These are phyloP conservation scores for Barnettozyma wickerhamii DNA, from an alignment of 805 yeast genomes.

Conservation along the genomic window DNA sequence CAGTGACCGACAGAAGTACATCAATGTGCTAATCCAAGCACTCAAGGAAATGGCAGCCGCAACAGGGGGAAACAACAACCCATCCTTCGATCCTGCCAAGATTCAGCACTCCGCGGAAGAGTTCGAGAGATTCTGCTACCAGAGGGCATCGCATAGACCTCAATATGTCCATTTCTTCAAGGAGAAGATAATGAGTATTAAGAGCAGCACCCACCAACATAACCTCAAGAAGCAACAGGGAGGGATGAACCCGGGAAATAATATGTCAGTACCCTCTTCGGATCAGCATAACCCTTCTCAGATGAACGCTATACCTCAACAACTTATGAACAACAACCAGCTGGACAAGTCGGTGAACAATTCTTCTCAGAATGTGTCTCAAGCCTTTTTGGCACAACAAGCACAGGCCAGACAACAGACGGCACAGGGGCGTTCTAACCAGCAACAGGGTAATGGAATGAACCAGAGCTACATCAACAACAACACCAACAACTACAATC, in stretches of 20 bases:
- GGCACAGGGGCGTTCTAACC: slow-evolving; percentile 34
- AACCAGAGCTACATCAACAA: slow-evolving; percentile 6
- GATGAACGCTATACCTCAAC: slow-evolving; percentile 19
- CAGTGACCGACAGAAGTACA: slow-evolving; percentile 23
- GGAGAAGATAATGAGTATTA: slow-evolving; percentile 24
- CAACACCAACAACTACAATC: slow-evolving; percentile 8
- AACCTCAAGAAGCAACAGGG: slow-evolving; percentile 35
- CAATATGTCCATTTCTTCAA: slow-evolving; percentile 49
- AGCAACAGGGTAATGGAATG: background rate
- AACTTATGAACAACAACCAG: slow-evolving; percentile 3
- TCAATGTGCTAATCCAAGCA: slow-evolving; percentile 19
- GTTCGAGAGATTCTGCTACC: slow-evolving; percentile 62
- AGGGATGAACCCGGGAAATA: slow-evolving; percentile 24
- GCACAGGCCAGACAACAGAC: slow-evolving; percentile 47
- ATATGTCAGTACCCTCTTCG: too few relatives aligned
- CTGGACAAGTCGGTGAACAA: slow-evolving; percentile 9
- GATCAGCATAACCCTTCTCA: slow-evolving; percentile 23
- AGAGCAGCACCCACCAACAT: slow-evolving; percentile 19
- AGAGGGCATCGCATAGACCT: slow-evolving; percentile 51
- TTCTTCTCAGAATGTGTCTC: slow-evolving; percentile 21
- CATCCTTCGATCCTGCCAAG: slow-evolving; percentile 32
- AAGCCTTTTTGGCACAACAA: slow-evolving; percentile 41
- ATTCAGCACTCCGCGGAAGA: slow-evolving; percentile 60
- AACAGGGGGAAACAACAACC: slow-evolving; percentile 13
- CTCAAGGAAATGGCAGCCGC: slow-evolving; percentile 21